These are phyloP conservation scores for Phytophthora pseudosyringae DNA, from an alignment of 352 stramenopile genomes.

Conservation along the genomic window DNA sequence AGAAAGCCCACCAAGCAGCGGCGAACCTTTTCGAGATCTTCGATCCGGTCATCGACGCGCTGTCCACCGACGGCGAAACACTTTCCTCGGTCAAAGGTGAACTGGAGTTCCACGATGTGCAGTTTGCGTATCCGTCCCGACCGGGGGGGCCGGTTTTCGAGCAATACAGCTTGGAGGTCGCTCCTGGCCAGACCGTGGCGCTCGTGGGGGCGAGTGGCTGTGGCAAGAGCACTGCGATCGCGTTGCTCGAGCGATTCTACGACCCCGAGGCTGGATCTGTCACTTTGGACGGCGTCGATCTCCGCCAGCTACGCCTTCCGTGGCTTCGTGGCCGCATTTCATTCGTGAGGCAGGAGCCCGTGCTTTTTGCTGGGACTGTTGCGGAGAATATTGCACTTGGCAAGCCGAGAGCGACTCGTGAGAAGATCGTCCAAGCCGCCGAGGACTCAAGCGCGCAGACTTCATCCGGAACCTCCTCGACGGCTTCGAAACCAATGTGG, in stretches of 20 bases:
- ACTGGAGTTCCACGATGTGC: conserved; percentile 42
- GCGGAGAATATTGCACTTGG: conserved; percentile 44
- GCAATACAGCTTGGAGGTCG: conserved; percentile 42
- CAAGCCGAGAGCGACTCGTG: conserved; percentile 38
- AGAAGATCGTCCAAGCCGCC: conserved; percentile 41
- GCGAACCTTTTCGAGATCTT: conserved; percentile 44
- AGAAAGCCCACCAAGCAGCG: conserved; percentile 35
- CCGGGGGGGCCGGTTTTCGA: conserved; percentile 46
- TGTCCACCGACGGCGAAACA: conserved; percentile 23
- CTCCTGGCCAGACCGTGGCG: conserved; percentile 43
- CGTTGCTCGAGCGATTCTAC: conserved; percentile 44
- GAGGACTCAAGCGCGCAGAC: conserved; percentile 44
- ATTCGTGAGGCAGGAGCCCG: conserved; percentile 43
- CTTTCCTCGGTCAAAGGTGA: conserved; percentile 38
- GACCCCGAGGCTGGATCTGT: conserved; percentile 38
- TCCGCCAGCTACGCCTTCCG: conserved; percentile 40
- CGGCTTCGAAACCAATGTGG: conserved; percentile 46
- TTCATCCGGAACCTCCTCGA: conserved; percentile 42
- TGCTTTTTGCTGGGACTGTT: conserved; percentile 45
- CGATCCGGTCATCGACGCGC: conserved; percentile 42
- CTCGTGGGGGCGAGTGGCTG: conserved; percentile 43
- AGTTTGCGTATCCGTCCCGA: conserved; percentile 41
- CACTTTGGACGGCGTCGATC: conserved; percentile 35
- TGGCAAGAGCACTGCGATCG: conserved; percentile 45
- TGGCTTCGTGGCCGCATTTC: conserved; percentile 43